Evolutionary conservation across 192 early-diverging fungal genomes (phyloP).

Genomic region (Rhizoclosmatium sp.): DNA sequence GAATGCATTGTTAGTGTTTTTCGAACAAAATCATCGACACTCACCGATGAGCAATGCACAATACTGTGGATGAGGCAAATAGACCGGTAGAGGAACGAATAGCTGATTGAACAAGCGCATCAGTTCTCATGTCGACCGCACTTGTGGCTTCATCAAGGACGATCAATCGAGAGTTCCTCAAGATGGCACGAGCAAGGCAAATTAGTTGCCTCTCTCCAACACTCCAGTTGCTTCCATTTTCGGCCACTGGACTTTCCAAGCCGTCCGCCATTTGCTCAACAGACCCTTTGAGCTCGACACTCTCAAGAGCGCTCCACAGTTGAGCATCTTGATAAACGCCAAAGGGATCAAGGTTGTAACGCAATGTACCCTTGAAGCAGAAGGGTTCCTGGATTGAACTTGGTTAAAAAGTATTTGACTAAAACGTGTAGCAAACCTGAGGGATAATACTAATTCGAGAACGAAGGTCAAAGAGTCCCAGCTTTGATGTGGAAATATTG

Average conservation of each 20-base stretch:
- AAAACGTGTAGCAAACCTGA: slow-evolving; percentile 60
- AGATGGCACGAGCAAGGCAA: slow-evolving; percentile 69
- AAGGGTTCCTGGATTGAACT: slow-evolving; percentile 51
- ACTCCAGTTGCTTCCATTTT: slow-evolving; percentile 74
- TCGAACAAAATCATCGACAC: slow-evolving; percentile 52
- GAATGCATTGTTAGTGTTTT: slow-evolving; percentile 47
- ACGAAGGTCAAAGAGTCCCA: slow-evolving; percentile 68
- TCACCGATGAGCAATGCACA: slow-evolving; percentile 61
- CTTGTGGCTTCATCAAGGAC: slow-evolving; percentile 61
- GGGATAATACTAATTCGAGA: slow-evolving; percentile 64
- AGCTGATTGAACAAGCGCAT: slow-evolving; percentile 52
- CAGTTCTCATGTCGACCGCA: slow-evolving; percentile 52
- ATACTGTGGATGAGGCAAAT: slow-evolving; percentile 56
- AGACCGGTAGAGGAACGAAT: slow-evolving; percentile 40
- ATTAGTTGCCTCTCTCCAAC: slow-evolving; percentile 82
- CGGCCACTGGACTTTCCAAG: slow-evolving; percentile 62
- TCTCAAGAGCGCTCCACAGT: slow-evolving; percentile 69
- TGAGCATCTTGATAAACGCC: slow-evolving; percentile 63
- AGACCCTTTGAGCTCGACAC: slow-evolving; percentile 38
- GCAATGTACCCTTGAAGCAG: slow-evolving; percentile 67
- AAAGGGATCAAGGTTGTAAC: slow-evolving; percentile 79
- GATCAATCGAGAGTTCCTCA: slow-evolving; percentile 43
- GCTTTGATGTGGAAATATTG: slow-evolving; percentile 63
- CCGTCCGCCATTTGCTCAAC: slow-evolving; percentile 59
- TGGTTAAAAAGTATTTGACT: slow-evolving; percentile 69